Percentiles rank a stretch among this genome's conserved stretches.
These are phyloP conservation scores for Pilatotrama ljubarskyi DNA, from an alignment of 768 basidiomycete genomes.

Conservation along the genomic window DNA sequence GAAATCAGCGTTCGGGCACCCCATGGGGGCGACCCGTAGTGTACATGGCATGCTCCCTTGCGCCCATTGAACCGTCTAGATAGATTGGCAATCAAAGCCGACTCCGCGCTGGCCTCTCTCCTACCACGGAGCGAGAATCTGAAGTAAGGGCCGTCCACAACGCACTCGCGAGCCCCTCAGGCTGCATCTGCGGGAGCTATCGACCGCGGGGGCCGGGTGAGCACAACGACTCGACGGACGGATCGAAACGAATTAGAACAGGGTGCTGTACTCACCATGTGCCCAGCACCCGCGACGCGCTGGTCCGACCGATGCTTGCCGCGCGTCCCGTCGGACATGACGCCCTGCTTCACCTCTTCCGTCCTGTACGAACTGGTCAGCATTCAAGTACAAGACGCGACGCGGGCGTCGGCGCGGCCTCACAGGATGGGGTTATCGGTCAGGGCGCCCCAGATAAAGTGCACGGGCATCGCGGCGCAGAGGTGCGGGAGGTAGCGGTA, in stretches of 20 bases:
- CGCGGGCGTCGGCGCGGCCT: too few species aligned
- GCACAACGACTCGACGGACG: background rate
- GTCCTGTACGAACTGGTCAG: background rate
- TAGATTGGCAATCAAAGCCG: too few species aligned
- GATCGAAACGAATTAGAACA: background rate
- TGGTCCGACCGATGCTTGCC: conserved; percentile 5
- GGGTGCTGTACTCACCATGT: background rate
- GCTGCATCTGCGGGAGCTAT: conserved; percentile 2
- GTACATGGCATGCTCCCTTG: too few species aligned
- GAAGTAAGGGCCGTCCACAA: background rate
- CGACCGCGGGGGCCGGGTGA: background rate
- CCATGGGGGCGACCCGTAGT: too few species aligned
- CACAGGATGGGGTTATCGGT: conserved; percentile 24
- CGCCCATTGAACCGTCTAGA: too few species aligned
- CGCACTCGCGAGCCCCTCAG: background rate
- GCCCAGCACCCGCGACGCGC: background rate
- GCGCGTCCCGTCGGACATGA: background rate
- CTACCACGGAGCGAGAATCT: too few species aligned
- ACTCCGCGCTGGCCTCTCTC: too few species aligned
- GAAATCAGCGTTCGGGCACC: too few species aligned
- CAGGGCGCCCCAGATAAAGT: conserved; percentile 49
- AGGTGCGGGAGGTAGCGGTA: conserved; percentile 37
- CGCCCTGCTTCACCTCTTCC: background rate
- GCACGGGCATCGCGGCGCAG: conserved; percentile 39
- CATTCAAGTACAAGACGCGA: background rate